A percentile compares a stretch with the other conserved stretches of the same genome.
phyloP scores from a whole-genome alignment of 768 basidiomycete species.

The Boletus sp. region DNA sequence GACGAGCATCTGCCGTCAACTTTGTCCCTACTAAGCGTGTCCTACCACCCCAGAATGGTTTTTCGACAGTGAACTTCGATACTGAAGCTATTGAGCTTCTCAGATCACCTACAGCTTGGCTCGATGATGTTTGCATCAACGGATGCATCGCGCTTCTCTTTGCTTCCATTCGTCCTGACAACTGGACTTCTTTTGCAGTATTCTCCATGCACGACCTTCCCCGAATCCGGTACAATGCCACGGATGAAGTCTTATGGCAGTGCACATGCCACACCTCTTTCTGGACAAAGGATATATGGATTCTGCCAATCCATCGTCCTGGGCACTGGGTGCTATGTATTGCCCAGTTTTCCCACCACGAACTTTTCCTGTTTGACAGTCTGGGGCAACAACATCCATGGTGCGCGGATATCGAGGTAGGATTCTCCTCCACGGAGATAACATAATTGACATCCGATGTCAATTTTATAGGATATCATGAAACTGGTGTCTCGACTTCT shows the following conservation, averaged over 20 bases:
- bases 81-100: not conserved
- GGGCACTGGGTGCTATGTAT: slow-evolving; percentile 37
- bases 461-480: not conserved
- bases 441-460: not conserved
- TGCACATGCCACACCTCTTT: slow-evolving; percentile 8
- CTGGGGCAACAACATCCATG: slow-evolving; percentile 1
- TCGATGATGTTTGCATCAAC: not conserved
- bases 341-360: not conserved
- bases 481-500: not conserved
- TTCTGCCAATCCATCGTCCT: slow-evolving; percentile 36
- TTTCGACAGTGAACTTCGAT: not conserved
- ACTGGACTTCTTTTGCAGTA: not conserved
- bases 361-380: slow-evolving; percentile 12
- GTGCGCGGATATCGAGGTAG: not conserved
- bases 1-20: too few relatives aligned
- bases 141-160: not conserved
- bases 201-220: not conserved
- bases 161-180: not conserved
- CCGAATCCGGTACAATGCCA: not conserved
- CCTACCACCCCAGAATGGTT: not conserved
- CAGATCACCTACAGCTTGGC: not conserved
- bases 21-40: too few relatives aligned
- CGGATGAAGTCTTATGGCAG: not conserved
- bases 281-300: slow-evolving; percentile 36
- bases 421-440: not conserved